Evolutionary conservation across 345 rosid species (phyloP), one percentile per base, ranked within the genome.

Genomic region (Pistacia vera): DNA sequence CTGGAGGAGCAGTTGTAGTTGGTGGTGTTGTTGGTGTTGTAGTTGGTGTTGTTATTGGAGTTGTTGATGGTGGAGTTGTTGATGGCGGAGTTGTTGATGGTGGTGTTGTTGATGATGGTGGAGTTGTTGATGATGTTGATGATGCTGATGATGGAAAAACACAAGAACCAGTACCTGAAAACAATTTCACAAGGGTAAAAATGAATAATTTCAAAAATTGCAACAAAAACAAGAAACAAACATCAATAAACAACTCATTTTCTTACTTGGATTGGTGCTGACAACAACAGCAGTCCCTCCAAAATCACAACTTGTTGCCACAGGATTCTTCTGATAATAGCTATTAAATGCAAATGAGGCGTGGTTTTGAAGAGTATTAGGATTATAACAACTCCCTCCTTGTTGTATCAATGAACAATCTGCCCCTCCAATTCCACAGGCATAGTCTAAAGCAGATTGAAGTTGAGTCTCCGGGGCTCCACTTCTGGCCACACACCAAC

Each of bases 281-380:
- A 90, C 93, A 28, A 88, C 30, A 38, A 75, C 48, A 1, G 97
- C 99, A 3, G 87, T 69, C 51, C 98, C 98, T 46, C 98, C 95
- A 61, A 97, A 97, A 66, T 97, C 93, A 55, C 99, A 94, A 82
- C 99, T 92, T 49, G 93, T 80, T 5, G 97, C 86, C 63, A 61
- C 80, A 38, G 97, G 97, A 75, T 89, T 92, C 85, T 87, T 92
- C 82, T 92, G 97, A 66, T 93, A 97, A 81, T 97, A 97, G 85
- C 91, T 92, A 73, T 97, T 97, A 86, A 97, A 94, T 16, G 98
- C 99, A 80, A 54, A 88, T 1, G 99, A 97, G 8, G 98, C 99
- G 77, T 94, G 99, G 80, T 77, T 90, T 77, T 90, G 97, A 62
- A 94, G 81, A 63, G 85, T 76, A 64, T 65, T 83, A 0, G 98